phyloP scores from a whole-genome alignment of 371 early-diverging fungal genomes.

The Fennellomyces sp. region DNA sequence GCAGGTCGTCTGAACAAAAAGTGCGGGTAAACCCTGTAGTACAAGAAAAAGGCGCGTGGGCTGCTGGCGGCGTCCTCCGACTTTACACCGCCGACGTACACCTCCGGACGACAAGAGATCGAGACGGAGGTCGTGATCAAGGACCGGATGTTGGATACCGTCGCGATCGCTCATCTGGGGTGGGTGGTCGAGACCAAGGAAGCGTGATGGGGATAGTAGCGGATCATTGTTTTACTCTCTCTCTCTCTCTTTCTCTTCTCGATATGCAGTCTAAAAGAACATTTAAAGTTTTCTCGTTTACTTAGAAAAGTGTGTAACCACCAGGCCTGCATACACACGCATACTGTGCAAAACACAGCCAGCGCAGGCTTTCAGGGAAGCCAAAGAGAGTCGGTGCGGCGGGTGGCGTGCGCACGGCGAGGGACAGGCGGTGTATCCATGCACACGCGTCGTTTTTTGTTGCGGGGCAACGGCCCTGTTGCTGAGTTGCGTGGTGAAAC shows the following conservation, averaged over 20 bases:
- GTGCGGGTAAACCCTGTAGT: constrained; percentile 20
- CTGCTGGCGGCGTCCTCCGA: constrained; percentile 53
- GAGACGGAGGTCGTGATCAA: constrained; percentile 48
- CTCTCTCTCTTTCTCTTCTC: constrained; percentile 3
- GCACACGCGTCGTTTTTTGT: no score
- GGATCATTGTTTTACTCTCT: constrained; percentile 2
- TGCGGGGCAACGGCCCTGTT: no score
- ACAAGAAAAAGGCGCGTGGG: constrained; percentile 54
- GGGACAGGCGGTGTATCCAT: no score
- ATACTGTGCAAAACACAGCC: background rate
- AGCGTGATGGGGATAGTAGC: constrained; percentile 6
- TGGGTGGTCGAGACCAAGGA: constrained; percentile 42
- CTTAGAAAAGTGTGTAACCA: background rate
- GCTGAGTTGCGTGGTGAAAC: no score
- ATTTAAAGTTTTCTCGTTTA: constrained; percentile 1
- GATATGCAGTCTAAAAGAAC: background rate
- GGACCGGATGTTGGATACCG: constrained; percentile 51
- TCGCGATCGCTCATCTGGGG: constrained; percentile 39
- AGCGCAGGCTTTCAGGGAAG: background rate
- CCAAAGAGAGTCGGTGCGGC: background rate
- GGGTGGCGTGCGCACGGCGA: background rate
- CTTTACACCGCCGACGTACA: constrained; percentile 21
- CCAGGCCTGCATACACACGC: background rate
- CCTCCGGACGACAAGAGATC: constrained; percentile 22
- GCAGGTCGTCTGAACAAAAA: background rate